Percentiles rank a stretch among this genome's conserved stretches.
Conservation (phyloP, 139 green algal genomes). For the Closterium sp. region DNA sequence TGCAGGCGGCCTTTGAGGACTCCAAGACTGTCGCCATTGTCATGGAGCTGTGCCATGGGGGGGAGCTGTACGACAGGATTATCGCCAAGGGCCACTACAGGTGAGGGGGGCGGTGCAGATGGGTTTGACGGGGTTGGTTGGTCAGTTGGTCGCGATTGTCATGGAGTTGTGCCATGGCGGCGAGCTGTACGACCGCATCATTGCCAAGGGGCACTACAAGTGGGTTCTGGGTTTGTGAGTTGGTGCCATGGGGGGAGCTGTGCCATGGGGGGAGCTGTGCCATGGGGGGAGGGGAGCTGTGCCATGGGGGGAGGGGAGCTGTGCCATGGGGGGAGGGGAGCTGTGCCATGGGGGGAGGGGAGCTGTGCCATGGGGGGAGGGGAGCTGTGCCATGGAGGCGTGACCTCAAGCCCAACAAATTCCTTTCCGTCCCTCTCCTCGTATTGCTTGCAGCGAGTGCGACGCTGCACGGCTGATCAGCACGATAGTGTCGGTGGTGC, state of each 20-base stretch:
- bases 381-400: too few species aligned
- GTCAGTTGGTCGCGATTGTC: too few species aligned
- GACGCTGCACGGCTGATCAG: too few species aligned
- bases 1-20: constrained; percentile 50
- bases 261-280: constrained; percentile 42
- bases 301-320: constrained; percentile 46
- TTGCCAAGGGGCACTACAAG: constrained; percentile 74
- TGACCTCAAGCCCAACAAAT: too few species aligned
- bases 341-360: constrained; percentile 77
- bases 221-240: neutral
- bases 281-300: constrained; percentile 64
- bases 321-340: constrained; percentile 73
- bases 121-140: too few species aligned
- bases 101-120: neutral
- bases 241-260: neutral
- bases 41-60: constrained; percentile 57
- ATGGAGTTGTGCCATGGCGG: constrained; percentile 57
- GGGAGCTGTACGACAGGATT: constrained; percentile 96
- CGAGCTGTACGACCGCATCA: constrained; percentile 95
- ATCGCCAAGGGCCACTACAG: constrained; percentile 77
- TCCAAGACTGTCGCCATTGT: constrained; percentile 25
- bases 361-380: too few species aligned
- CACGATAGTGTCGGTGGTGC: too few species aligned
- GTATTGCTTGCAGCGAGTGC: neutral
- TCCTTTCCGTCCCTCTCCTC: too few species aligned